These are phyloP conservation scores for Crithidia fasciculata DNA, from an alignment of 208 protist species.

Conservation along the genomic window DNA sequence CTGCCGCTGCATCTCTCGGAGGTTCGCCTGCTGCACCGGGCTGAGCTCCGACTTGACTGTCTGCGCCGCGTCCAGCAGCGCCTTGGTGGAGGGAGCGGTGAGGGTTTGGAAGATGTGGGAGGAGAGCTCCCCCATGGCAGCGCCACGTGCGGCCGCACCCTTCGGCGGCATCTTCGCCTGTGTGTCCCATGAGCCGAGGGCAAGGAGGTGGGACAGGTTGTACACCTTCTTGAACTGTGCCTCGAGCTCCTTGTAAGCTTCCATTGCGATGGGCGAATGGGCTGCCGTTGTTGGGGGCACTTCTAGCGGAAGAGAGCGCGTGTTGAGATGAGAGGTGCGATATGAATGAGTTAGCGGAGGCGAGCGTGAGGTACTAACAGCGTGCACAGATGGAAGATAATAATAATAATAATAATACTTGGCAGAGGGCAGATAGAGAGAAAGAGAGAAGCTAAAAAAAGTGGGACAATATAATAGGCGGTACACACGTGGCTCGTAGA, in stretches of 20 bases:
- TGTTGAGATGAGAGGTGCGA: neutral
- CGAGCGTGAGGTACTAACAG: too few species aligned
- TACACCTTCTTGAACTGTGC: slow-evolving; percentile 51
- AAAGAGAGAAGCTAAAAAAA: too few species aligned
- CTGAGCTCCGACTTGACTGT: slow-evolving; percentile 33
- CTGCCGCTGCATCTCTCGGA: slow-evolving; percentile 64
- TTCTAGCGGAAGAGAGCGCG: neutral
- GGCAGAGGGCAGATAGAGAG: too few species aligned
- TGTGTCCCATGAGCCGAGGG: slow-evolving; percentile 71
- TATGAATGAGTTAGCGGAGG: neutral
- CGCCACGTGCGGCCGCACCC: slow-evolving; percentile 53
- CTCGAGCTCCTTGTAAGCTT: slow-evolving; percentile 58
- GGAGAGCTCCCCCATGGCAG: slow-evolving; percentile 54
- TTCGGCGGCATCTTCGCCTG: slow-evolving; percentile 79
- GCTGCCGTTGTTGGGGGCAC: neutral
- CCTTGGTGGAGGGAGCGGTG: slow-evolving; percentile 36
- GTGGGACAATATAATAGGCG: too few species aligned
- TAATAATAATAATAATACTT: too few species aligned
- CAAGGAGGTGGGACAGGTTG: slow-evolving; percentile 39
- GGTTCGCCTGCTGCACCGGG: slow-evolving; percentile 57
- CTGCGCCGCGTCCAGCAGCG: slow-evolving; percentile 46
- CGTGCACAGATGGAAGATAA: too few species aligned
- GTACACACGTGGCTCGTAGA: too few species aligned
- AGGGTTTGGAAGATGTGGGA: slow-evolving; percentile 39
- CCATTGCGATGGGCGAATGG: neutral